Evolutionary conservation across 73 alveolate species (phyloP), one percentile per base, ranked within the genome.

Genomic region (Chromera velia): DNA sequence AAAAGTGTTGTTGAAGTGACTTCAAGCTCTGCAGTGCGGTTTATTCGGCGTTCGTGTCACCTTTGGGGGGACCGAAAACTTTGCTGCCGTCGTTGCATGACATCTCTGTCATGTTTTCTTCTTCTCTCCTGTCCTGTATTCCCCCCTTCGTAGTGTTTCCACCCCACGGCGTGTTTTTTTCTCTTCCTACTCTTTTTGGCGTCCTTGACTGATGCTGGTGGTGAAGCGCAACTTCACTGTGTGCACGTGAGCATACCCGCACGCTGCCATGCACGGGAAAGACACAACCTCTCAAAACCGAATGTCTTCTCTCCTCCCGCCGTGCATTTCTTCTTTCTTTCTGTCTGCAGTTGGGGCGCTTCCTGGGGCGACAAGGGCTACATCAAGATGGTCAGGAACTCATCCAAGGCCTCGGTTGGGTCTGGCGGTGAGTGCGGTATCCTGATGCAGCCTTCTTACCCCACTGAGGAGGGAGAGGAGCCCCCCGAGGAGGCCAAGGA

Each of bases 391-490:
- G 55, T 13, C 55, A 40, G 55, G 13, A 70, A 74, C 83, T 65
- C 34, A 71, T 28, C 26, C 74, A 6, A 67, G 45, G 0, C 32
- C 26, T 63, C 26, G 32, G 17, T 0, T 63, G 32, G 70, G 26
- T 73, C 76, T 71, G 70, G 34, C 45, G 73, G 48, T 47, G 76
- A 73, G 86, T 79, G 86, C 69, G 86, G 86, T 74, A 79, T 79
- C 80, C 69, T 66, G 74, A 76, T 45, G 31, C 80, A 79, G 68
- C 80, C 86, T 19, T 32, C 70, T 68, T 80, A 80, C 67, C 86
- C 86, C 65, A 26, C 70, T 26, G 86, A 49, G 55, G 48, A 80
- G 13, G 22, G 55, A 40, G 13, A 13, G 55, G 13, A 40, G 55
- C 55, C 4, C 13, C 4, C 22, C 55, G 13, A 7, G 55, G 55